Conservation (phyloP, 2,329 filamentous ascomycete species). For the Coniochaeta hoffmannii region DNA sequence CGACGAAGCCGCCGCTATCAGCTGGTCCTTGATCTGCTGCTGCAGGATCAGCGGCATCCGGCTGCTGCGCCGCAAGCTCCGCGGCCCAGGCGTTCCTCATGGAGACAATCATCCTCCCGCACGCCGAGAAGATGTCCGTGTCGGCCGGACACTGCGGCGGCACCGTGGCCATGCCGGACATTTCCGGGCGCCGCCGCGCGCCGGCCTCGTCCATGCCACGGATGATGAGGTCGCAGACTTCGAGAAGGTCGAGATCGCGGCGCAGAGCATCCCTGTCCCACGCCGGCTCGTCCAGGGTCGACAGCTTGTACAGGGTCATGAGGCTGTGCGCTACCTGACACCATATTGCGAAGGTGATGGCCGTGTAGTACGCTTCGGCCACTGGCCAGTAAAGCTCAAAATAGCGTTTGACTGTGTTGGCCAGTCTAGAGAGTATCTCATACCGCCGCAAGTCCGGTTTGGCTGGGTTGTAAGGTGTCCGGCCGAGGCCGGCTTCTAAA, state of each 20-base stretch:
- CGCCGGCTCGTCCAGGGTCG: slow-evolving; percentile 25
- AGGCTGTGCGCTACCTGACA: slow-evolving; percentile 25
- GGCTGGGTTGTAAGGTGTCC: slow-evolving; percentile 7
- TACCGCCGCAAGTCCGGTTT: slow-evolving; percentile 14
- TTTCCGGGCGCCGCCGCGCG: slow-evolving; percentile 2
- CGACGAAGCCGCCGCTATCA: not conserved
- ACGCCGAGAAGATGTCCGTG: slow-evolving; percentile 13
- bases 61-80: slow-evolving; percentile 8
- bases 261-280: slow-evolving; percentile 28
- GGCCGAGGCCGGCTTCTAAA: slow-evolving; percentile 23
- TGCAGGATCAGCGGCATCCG: not conserved
- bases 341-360: slow-evolving; percentile 25
- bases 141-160: slow-evolving; percentile 2
- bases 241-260: slow-evolving; percentile 24
- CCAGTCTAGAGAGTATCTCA: slow-evolving; percentile 21
- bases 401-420: slow-evolving; percentile 22
- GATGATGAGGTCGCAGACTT: slow-evolving; percentile 22
- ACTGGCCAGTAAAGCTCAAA: slow-evolving; percentile 24
- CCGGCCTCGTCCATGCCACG: slow-evolving; percentile 15
- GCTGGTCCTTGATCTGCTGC: not conserved
- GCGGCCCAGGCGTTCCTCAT: slow-evolving; percentile 11
- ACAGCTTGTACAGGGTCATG: slow-evolving; percentile 24
- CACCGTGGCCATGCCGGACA: not conserved
- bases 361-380: slow-evolving; percentile 18
- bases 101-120: slow-evolving; percentile 7